Conservation (phyloP, 2,329 filamentous ascomycete genomes). For the Epichloe glyceriae region DNA sequence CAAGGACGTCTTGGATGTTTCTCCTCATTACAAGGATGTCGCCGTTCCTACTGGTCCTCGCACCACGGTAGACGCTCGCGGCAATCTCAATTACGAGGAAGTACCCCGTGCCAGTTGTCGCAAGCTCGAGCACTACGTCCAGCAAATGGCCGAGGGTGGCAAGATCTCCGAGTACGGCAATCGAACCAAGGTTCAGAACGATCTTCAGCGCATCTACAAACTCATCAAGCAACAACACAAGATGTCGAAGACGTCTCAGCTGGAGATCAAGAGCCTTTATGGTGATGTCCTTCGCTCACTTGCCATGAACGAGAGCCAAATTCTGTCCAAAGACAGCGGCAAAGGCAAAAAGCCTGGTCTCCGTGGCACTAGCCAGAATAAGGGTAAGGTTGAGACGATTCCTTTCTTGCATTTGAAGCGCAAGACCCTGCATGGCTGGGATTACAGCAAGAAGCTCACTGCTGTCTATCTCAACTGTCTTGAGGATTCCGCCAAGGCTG, state of each 20-base stretch:
- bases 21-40: slow-evolving; percentile 94
- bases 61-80: slow-evolving; percentile 82
- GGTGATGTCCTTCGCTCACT: slow-evolving; percentile 87
- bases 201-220: slow-evolving; percentile 90
- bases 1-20: slow-evolving; percentile 71
- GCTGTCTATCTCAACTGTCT: slow-evolving; percentile 84
- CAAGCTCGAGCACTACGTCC: slow-evolving; percentile 96
- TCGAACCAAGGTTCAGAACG: slow-evolving; percentile 93
- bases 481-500: slow-evolving; percentile 73
- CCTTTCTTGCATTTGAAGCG: slow-evolving; percentile 96
- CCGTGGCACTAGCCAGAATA: slow-evolving; percentile 45
- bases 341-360: slow-evolving; percentile 43
- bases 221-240: slow-evolving; percentile 98
- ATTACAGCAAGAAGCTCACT: slow-evolving; percentile 98
- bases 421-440: slow-evolving; percentile 88
- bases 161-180: slow-evolving; percentile 99
- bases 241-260: slow-evolving; percentile 86
- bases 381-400: slow-evolving; percentile 93
- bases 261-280: slow-evolving; percentile 93
- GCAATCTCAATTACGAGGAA: slow-evolving; percentile 87
- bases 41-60: slow-evolving; percentile 81
- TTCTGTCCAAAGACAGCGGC: slow-evolving; percentile 76
- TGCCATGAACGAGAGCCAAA: slow-evolving; percentile 96
- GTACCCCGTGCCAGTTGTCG: slow-evolving; percentile 75
- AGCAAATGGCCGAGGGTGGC: slow-evolving; percentile 95